Base-by-base conservation (phyloP, 257 asterid genomes). In the Echites panduratus region DNA sequence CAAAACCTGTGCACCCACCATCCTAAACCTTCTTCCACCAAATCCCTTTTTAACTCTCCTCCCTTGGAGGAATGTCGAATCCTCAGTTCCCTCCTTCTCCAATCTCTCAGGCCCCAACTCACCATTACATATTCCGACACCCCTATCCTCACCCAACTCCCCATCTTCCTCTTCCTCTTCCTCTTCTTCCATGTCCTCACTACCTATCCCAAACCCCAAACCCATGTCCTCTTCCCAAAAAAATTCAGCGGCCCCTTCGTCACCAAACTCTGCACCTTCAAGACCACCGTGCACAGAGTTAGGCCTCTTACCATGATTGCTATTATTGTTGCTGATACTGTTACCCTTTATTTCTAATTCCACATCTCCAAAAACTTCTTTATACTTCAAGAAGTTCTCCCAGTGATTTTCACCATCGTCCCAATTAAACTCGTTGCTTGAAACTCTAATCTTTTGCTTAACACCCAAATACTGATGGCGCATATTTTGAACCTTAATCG, bases 381-480 rank as follows among this genome's bases (percentile, higher is more conserved):
- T 94, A 75, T 94, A 94, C 84, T 76, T 88, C 68, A 91, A 70
- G 82, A 94, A 94, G 75, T 91, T 91, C 78, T 89, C 98, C 99
- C 97, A 94, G 40, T 94, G 98, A 56, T 88, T 89, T 27, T 89
- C 88, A 2, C 98, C 99, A 62, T 94, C 99, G 4, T 72, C 83
- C 99, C 99, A 94, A 57, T 87, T 88, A 84, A 91, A 94, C 54
- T 89, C 89, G 71, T 73, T 78, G 74, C 66, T 70, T 20, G 92
- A 82, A 38, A 79, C 76, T 75, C 96, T 76, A 81, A 94, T 94
- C 86, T 94, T 94, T 80, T 91, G 98, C 85, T 94, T 91, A 54
- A 94, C 99, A 11, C 97, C 97, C 72, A 94, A 78, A 61, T 94
- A 94, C 87, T 92, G 98, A 76, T 94, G 99, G 66, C 98, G 94